These are phyloP conservation scores for Spizellomyces punctatus DNA, from an alignment of 192 early-diverging fungal species.

Conservation along the genomic window DNA sequence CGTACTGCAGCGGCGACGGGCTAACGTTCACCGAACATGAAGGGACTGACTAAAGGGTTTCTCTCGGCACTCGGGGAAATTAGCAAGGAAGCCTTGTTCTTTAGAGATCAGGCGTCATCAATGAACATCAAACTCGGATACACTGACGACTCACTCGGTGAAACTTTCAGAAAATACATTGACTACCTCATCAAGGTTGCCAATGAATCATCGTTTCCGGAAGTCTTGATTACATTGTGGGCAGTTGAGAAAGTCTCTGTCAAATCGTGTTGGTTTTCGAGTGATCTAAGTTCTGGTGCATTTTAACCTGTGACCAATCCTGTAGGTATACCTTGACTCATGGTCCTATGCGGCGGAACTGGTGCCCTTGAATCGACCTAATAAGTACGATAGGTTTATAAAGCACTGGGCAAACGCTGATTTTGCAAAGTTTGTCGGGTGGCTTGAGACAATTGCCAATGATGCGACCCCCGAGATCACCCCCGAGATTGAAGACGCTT, in stretches of 20 bases:
- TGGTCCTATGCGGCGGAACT: constrained; percentile 29
- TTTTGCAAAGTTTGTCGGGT: constrained; percentile 31
- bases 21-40: background rate
- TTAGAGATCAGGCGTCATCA: constrained; percentile 8
- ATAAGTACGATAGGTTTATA: constrained; percentile 31
- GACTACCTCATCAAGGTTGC: constrained; percentile 11
- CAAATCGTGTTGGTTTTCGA: background rate
- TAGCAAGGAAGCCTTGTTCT: constrained; percentile 24
- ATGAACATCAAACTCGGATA: constrained; percentile 18
- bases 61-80: constrained; percentile 16
- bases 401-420: constrained; percentile 31
- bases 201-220: constrained; percentile 8
- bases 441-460: constrained; percentile 31
- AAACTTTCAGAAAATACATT: constrained; percentile 10
- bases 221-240: constrained; percentile 24
- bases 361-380: constrained; percentile 14
- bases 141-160: constrained; percentile 1
- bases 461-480: constrained; percentile 6
- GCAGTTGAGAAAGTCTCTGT: constrained; percentile 20
- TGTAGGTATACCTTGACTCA: constrained; percentile 31
- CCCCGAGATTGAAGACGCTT: constrained; percentile 13
- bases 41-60: constrained; percentile 13
- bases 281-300: background rate
- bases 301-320: background rate
- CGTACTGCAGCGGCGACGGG: background rate